Conservation (phyloP, 202 grass and related monocot genomes). For the Setaria viridis region DNA sequence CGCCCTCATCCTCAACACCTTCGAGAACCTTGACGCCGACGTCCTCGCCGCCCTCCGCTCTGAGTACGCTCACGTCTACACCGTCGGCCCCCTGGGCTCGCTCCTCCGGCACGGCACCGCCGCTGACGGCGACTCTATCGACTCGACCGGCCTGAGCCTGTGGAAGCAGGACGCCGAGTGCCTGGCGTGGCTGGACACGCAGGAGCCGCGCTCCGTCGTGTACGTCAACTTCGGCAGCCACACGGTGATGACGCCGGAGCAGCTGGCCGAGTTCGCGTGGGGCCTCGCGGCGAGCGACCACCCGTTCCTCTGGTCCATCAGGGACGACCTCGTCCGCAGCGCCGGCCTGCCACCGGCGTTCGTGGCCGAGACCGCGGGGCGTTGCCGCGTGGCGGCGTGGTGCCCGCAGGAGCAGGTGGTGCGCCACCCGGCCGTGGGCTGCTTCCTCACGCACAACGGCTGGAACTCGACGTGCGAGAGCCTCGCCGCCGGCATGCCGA, state of each 20-base stretch:
- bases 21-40: neutral
- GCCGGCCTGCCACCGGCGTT: neutral
- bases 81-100: neutral
- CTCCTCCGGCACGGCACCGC: neutral
- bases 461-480: conserved; percentile 54
- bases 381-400: neutral
- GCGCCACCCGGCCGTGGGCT: neutral
- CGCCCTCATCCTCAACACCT: conserved; percentile 10
- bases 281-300: conserved; percentile 36
- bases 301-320: neutral
- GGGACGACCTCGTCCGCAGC: neutral
- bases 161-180: conserved; percentile 18
- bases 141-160: neutral
- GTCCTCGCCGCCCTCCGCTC: neutral
- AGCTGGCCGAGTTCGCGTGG: conserved; percentile 62
- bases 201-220: conserved; percentile 46
- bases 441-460: conserved; percentile 3
- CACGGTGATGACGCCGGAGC: conserved; percentile 50
- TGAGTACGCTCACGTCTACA: neutral
- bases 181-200: conserved; percentile 49
- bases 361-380: neutral
- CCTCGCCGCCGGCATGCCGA: conserved; percentile 39
- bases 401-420: neutral
- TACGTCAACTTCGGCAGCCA: conserved; percentile 88
- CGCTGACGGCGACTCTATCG: neutral